Evolutionary conservation across 2,329 filamentous ascomycete species (phyloP).

Genomic region (Cladosporium sphaerospermum): DNA sequence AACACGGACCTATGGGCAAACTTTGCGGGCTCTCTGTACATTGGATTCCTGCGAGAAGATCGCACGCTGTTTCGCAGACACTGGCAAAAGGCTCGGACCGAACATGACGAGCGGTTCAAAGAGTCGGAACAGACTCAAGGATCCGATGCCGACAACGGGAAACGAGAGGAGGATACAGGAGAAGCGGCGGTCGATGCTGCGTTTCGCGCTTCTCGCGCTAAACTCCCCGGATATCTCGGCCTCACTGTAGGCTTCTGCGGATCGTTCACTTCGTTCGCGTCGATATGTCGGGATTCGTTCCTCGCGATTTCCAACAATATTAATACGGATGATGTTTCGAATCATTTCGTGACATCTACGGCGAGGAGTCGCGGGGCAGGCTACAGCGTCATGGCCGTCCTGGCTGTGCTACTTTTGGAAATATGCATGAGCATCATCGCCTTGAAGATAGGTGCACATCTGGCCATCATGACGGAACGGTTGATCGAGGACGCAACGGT

Average conservation of each 20-base stretch:
- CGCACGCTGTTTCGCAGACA: constrained; percentile 63
- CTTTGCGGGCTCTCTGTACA: constrained; percentile 66
- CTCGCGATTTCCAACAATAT: constrained; percentile 71
- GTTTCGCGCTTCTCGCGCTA: constrained; percentile 54
- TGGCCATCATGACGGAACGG: constrained; percentile 56
- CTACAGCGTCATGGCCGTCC: constrained; percentile 71
- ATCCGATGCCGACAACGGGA: constrained; percentile 26
- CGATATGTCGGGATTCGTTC: constrained; percentile 73
- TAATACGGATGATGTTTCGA: constrained; percentile 30
- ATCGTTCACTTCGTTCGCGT: constrained; percentile 79
- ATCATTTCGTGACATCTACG: constrained; percentile 16
- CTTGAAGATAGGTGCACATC: constrained; percentile 66
- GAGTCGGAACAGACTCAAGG: constrained; percentile 21
- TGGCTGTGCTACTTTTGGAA: constrained; percentile 64
- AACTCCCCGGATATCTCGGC: constrained; percentile 74
- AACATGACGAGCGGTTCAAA: constrained; percentile 18
- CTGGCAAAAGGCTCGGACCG: constrained; percentile 44
- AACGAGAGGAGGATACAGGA: constrained; percentile 21
- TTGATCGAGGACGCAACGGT: constrained; percentile 55
- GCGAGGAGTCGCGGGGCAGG: constrained; percentile 55
- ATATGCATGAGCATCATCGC: constrained; percentile 61
- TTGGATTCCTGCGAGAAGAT: constrained; percentile 79
- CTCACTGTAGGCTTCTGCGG: constrained; percentile 80
- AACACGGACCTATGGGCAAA: constrained; percentile 78
- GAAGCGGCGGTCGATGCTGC: not conserved